Evolutionary conservation across 805 yeast genomes (phyloP).

Genomic region (Metschnikowia anglica): DNA sequence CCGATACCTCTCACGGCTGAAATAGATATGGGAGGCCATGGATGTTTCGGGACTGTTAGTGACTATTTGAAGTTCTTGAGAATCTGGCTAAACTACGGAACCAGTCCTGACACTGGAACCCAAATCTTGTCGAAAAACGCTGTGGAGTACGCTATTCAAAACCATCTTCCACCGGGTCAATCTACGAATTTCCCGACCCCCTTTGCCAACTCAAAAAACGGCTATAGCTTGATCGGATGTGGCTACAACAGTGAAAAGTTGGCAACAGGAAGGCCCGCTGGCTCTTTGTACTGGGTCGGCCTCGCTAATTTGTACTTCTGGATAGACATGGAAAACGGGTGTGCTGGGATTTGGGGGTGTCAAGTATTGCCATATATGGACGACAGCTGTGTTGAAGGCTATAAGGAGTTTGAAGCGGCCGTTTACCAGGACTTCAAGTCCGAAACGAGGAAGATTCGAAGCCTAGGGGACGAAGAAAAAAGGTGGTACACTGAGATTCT

Average conservation of each 20-base stretch:
- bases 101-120: slow-evolving; percentile 37
- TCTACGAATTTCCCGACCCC: slow-evolving; percentile 22
- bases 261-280: slow-evolving; percentile 37
- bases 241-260: slow-evolving; percentile 26
- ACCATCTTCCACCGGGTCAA: slow-evolving; percentile 31
- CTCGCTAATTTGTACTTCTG: slow-evolving; percentile 41
- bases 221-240: slow-evolving; percentile 35
- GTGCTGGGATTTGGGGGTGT: slow-evolving; percentile 42
- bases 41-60: slow-evolving; percentile 36
- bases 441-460: no score
- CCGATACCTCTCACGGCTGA: slow-evolving; percentile 18
- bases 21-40: slow-evolving; percentile 47
- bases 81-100: slow-evolving; percentile 41
- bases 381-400: slow-evolving; percentile 14
- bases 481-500: no score
- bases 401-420: slow-evolving; percentile 16
- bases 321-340: slow-evolving; percentile 38
- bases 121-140: slow-evolving; percentile 30
- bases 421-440: slow-evolving; percentile 10
- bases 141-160: slow-evolving; percentile 31
- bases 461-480: no score
- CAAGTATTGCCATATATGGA: slow-evolving; percentile 39
- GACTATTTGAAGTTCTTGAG: slow-evolving; percentile 42
- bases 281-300: slow-evolving; percentile 41
- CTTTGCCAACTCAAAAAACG: slow-evolving; percentile 24